phyloP scores from a whole-genome alignment of 805 yeast genomes.

The Spathaspora girioi region DNA sequence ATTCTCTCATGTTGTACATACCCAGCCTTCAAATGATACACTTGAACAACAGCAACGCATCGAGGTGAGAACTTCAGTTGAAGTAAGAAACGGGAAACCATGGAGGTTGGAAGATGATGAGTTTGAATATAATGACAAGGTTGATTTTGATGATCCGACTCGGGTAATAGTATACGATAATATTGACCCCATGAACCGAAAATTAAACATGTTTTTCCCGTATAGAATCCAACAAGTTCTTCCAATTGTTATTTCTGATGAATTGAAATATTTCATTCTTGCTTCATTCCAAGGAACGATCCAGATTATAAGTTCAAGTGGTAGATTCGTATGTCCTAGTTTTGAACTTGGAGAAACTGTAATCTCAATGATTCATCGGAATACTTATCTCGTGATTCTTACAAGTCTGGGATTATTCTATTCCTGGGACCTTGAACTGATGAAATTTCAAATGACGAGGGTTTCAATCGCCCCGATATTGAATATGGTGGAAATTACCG shows the following conservation, averaged over 20 bases:
- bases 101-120: slow-evolving; percentile 39
- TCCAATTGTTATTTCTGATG: slow-evolving; percentile 30
- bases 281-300: slow-evolving; percentile 59
- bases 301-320: slow-evolving; percentile 43
- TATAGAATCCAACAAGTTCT: slow-evolving; percentile 47
- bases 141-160: slow-evolving; percentile 46
- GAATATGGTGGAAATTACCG: slow-evolving; percentile 25
- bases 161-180: slow-evolving; percentile 43
- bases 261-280: slow-evolving; percentile 44
- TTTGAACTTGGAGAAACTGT: slow-evolving; percentile 51
- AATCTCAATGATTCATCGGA: slow-evolving; percentile 31
- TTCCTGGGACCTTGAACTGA: slow-evolving; percentile 44
- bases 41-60: slow-evolving; percentile 7
- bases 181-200: slow-evolving; percentile 24
- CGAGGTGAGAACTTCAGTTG: slow-evolving; percentile 28
- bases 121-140: slow-evolving; percentile 26
- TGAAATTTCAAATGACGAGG: slow-evolving; percentile 21
- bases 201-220: slow-evolving; percentile 40
- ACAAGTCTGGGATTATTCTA: slow-evolving; percentile 50
- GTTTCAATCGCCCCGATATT: slow-evolving; percentile 54
- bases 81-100: slow-evolving; percentile 38
- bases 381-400: slow-evolving; percentile 36
- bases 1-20: slow-evolving; percentile 29
- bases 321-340: slow-evolving; percentile 43
- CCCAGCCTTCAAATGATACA: slow-evolving; percentile 4